Base-by-base conservation (phyloP, 345 rosid genomes). In the Orychophragmus violaceus region DNA sequence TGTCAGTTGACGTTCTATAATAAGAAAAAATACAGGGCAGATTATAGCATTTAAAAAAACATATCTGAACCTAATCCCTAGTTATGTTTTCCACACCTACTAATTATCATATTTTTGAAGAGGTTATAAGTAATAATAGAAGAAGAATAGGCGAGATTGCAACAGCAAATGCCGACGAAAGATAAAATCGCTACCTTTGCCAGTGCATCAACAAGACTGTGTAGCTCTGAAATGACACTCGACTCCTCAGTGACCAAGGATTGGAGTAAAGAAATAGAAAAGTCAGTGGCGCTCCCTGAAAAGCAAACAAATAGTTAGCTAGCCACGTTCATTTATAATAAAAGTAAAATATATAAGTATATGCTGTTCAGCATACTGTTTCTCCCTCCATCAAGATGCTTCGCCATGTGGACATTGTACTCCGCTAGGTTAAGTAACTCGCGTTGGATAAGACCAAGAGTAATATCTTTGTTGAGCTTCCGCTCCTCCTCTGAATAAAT, bases 401-500 rank as follows among this genome's bases (percentile, higher is more conserved):
- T 90, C 16, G 97, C 95, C 87, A 94, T 88, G 69, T 87, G 95
- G 59, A 85, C 85, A 66, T 90, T 90, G 82, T 90, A 94, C 77
- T 94, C 97, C 0, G 99, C 96, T 60, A 94, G 89, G 76, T 87
- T 90, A 59, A 94, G 87, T 68, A 94, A 78, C 83, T 85, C 97
- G 70, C 85, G 80, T 60, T 73, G 86, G 52, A 94, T 87, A 49
- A 94, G 97, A 64, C 89, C 96, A 17, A 94, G 58, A 13, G 94
- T 87, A 62, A 90, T 85, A 73, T 88, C 97, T 74, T 84, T 94
- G 77, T 88, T 94, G 75, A 90, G 82, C 82, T 87, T 94, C 29
- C 97, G 87, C 58, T 88, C 99, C 82, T 94, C 99, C 30, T 85
- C 95, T 4, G 95, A 94, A 76, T 94, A 94, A 64, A 88, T 87